These are phyloP conservation scores for Circinella umbellata DNA, from an alignment of 371 early-diverging fungal species.

Conservation along the genomic window DNA sequence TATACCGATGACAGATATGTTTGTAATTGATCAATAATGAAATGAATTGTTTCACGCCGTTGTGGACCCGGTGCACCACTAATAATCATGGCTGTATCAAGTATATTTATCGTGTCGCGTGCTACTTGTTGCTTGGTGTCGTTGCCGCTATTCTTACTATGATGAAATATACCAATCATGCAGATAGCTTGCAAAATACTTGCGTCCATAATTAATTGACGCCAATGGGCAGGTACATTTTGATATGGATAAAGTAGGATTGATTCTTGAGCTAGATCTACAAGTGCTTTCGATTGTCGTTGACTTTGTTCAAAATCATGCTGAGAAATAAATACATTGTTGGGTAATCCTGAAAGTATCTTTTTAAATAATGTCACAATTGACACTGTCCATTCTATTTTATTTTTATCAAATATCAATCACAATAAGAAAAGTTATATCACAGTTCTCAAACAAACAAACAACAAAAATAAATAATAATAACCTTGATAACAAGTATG, in stretches of 20 bases:
- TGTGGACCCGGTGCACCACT: constrained; percentile 57
- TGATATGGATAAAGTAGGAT: constrained; percentile 37
- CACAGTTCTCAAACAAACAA: background rate
- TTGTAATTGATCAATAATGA: constrained; percentile 41
- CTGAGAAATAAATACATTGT: background rate
- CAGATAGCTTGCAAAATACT: constrained; percentile 48
- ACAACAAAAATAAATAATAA: background rate
- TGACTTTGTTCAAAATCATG: background rate
- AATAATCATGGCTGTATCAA: constrained; percentile 59
- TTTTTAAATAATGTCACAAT: background rate
- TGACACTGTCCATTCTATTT: constrained; percentile 1
- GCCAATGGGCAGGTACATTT: constrained; percentile 60
- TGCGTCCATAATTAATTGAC: constrained; percentile 61
- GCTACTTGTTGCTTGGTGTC: constrained; percentile 10
- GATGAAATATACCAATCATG: constrained; percentile 24
- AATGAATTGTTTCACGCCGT: constrained; percentile 38
- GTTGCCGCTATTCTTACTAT: background rate
- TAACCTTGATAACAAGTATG: constrained; percentile 4
- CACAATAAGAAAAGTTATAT: no score
- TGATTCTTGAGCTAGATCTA: constrained; percentile 37
- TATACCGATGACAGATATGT: constrained; percentile 3
- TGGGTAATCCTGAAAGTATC: background rate
- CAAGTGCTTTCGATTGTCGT: constrained; percentile 15
- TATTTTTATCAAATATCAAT: background rate
- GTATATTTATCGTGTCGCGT: constrained; percentile 38